Evolutionary conservation across 345 rosid species (phyloP), one percentile per base, ranked within the genome.

Genomic region (Eucalyptus curtisii): DNA sequence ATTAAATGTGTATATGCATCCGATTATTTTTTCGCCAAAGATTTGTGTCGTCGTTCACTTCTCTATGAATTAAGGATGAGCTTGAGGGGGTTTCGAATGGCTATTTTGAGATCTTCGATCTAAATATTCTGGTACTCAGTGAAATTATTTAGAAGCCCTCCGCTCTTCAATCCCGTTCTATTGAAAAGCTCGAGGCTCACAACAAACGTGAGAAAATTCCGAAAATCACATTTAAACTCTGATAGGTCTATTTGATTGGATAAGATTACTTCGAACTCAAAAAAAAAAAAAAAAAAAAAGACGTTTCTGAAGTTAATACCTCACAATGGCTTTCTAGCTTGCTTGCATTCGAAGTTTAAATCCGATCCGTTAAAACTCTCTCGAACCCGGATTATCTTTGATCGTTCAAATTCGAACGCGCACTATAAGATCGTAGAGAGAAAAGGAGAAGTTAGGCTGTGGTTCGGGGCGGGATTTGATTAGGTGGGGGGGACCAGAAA

Each of bases 41-140:
- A n/a, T 14, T 64, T 14, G 37, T n/a, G 17, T 19, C 4, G 3
- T 17, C 12, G 0, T 20, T 68, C 44, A 5, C 80, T 33, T 44
- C 12, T 8, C 7, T 24, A 8, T 16, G 7, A 68, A 31, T 16
- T 17, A 9, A 33, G 42, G 7, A 5, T 5, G 24, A 68, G 80
- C 44, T 33, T 1, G 4, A 33, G 24, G 10, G 10, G 10, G 80
- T 2, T 31, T 1, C 0, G 0, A 66, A 7, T 66, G 40, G 10
- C 12, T 31, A 31, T 31, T 31, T 66, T 17, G 79, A n/a, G 12
- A 33, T 16, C 0, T 33, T 15, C 11, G 2, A 8, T 19, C 10
- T 2, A 27, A 59, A 12, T 64, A 30, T 14, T n/a, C 4, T 0
- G 0, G n/a, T 14, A 16, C 7, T 2, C 4, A 3, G 0, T 27